phyloP scores from a whole-genome alignment of 2,329 filamentous ascomycete species.

The Diaporthe eres region DNA sequence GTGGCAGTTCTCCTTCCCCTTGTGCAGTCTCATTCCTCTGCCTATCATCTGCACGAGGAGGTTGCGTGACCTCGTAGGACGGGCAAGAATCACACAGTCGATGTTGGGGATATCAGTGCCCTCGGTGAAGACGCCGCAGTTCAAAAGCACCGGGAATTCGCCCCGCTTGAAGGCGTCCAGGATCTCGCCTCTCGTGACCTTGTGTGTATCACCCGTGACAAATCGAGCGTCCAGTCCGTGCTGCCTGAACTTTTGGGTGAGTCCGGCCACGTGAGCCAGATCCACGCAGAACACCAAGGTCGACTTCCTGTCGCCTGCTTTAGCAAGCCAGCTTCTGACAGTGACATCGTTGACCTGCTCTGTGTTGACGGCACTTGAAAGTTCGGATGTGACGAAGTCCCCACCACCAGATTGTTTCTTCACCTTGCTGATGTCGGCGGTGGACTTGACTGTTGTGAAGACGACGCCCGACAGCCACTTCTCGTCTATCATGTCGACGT shows the following conservation, averaged over 20 bases:
- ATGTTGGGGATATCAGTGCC: constrained; percentile 98
- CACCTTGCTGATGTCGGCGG: constrained; percentile 83
- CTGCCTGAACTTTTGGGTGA: constrained; percentile 82
- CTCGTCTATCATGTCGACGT: constrained; percentile 80
- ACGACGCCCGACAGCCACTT: constrained; percentile 94
- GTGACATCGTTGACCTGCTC: constrained; percentile 85
- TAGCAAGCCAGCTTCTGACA: constrained; percentile 87
- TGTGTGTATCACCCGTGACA: constrained; percentile 86
- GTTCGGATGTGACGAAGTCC: constrained; percentile 84
- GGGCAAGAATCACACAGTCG: constrained; percentile 89
- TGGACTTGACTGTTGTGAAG: constrained; percentile 92
- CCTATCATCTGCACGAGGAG: constrained; percentile 98
- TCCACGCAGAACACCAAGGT: constrained; percentile 97
- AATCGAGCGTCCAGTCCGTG: constrained; percentile 86
- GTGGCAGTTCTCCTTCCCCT: constrained; percentile 89
- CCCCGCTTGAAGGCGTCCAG: constrained; percentile 82
- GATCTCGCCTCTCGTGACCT: constrained; percentile 75
- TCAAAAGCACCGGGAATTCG: constrained; percentile 89
- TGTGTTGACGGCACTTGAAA: constrained; percentile 89
- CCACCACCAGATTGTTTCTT: constrained; percentile 73
- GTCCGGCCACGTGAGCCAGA: constrained; percentile 80
- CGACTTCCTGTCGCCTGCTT: constrained; percentile 80
- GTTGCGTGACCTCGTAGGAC: constrained; percentile 93
- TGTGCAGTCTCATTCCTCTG: constrained; percentile 86
- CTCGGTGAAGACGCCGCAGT: constrained; percentile 97